Base-by-base conservation (phyloP, 257 asterid species). In the Capsicum baccatum region DNA sequence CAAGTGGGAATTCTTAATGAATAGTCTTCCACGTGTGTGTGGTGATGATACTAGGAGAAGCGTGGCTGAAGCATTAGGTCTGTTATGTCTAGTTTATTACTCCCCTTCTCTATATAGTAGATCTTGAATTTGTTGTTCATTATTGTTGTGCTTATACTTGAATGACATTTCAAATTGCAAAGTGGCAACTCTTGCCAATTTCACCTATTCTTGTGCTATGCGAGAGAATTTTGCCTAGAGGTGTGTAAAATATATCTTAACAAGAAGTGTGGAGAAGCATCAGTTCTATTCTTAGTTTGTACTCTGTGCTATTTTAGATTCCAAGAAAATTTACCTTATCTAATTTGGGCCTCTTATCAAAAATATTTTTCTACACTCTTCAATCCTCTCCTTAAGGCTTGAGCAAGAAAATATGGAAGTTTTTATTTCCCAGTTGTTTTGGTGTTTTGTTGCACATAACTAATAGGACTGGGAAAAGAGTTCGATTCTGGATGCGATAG, bases 21-120 rank as follows among this genome's bases (percentile, higher is more conserved):
- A 92, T 89, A 88, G 89, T 8, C 89, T 93, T 86, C 66, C 79
- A 58, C 59, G 88, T 17, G 82, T 91, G 73, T 92, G 97, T 86
- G 98, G 98, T 63, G 82, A 90, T 84, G 92, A 89, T 82, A 66
- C 91, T 37, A 89, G 80, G 44, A 89, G 87, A 86, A 93, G 98
- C 85, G 85, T 94, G 82, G 90, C 92, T 82, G 99, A 96, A 91
- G 98, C 99, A 82, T 88, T 96, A 85, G 99, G 99, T 68, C 90
- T 94, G 97, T 98, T 95, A 94, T 54, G 85, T 68, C 54, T 47
- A 66, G 47, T 33, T 57, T 26, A 26, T 26, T 26, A 26, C 33
- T 26, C 33, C 33, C 33, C 33, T 26, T 26, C 33, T 26, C 33
- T 26, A 26, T 26, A 0, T 26, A 26, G 33, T 26, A 26, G 33